Base-by-base conservation (phyloP, 805 yeast genomes). In the Kurtzmaniella fragi region DNA sequence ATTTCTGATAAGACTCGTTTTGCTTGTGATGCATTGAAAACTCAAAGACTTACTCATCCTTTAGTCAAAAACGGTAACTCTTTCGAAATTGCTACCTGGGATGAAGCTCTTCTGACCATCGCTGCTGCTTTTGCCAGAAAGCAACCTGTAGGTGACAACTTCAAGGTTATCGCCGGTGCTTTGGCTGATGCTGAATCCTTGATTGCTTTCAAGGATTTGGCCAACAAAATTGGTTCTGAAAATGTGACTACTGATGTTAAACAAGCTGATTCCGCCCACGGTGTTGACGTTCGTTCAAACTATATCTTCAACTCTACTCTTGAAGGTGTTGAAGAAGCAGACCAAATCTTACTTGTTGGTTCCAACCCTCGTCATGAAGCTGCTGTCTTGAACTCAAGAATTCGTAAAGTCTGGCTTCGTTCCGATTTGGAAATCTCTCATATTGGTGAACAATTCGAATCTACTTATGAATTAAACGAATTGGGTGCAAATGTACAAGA, bases 291-390 rank as follows among this genome's bases (percentile, higher is more conserved):
- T 52, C 80, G 95, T 61, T 75, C 93, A 13, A 82, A 83, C 68
- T 86, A 84, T 61, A 67, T 80, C 38, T 86, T 86, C 75, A 86
- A 85, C 74, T 76, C 95, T 11, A 71, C 85, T 31, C 79, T 86
- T 45, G 80, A 76, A 39, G 93, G 93, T 33, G 74, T 86, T 47
- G 93, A 84, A 60, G 82, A 80, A 42, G 89, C 95, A 38, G 95
- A 87, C 56, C 86, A 77, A 50, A 81, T 86, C 45, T 70, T 86
- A 54, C 71, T 86, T 43, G 77, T 86, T 42, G 95, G 95, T 45
- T 80, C 95, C 34, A 86, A 86, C 70, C 95, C 95, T 42, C 77
- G 95, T 57, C 88, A 76, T 57, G 95, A 86, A 68, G 95, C 95
- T 42, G 88, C 95, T 32, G 95, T 87, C 13, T 71, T 86, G 53